Evolutionary conservation across 2,329 filamentous ascomycete genomes (phyloP).

Genomic region (Ophiostoma fasciatum): DNA sequence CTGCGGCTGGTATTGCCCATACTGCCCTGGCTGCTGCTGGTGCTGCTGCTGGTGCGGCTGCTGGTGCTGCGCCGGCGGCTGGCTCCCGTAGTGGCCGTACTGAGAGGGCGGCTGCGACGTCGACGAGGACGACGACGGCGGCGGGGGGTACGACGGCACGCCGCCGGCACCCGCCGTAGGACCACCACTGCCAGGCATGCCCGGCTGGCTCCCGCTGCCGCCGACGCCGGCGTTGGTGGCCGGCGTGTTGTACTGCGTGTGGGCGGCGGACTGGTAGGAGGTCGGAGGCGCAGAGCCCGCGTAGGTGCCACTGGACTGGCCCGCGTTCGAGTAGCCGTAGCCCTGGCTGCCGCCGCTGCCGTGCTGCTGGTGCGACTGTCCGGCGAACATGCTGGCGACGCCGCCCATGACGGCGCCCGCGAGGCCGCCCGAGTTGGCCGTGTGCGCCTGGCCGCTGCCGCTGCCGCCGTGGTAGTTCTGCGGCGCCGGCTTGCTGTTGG

Average conservation of each 20-base stretch:
- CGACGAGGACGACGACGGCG: conserved; percentile 1
- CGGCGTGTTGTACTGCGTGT: conserved; percentile 12
- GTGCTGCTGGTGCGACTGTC: conserved; percentile 24
- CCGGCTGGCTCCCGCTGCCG: neutral
- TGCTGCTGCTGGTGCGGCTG: conserved; percentile 3
- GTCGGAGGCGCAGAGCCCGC: conserved; percentile 47
- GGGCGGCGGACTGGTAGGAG: conserved; percentile 34
- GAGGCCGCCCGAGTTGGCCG: conserved; percentile 29
- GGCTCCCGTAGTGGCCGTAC: too few relatives aligned
- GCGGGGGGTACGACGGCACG: neutral
- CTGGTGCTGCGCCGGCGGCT: conserved; percentile 2
- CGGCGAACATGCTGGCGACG: conserved; percentile 36
- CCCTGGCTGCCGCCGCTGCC: conserved; percentile 27
- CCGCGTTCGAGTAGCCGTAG: conserved; percentile 48
- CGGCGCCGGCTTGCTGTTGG: conserved; percentile 30
- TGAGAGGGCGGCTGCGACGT: too few relatives aligned
- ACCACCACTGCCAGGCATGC: too few relatives aligned
- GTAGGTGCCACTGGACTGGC: conserved; percentile 41
- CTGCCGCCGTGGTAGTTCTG: conserved; percentile 31
- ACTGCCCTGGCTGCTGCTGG: neutral
- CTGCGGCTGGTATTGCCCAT: conserved; percentile 4
- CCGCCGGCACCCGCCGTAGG: too few relatives aligned
- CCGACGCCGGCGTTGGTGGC: neutral
- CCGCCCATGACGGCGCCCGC: conserved; percentile 40
- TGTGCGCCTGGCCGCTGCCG: conserved; percentile 25